Conservation (phyloP, 176 grass and related monocot genomes). For the Echinochloa phyllopogon region DNA sequence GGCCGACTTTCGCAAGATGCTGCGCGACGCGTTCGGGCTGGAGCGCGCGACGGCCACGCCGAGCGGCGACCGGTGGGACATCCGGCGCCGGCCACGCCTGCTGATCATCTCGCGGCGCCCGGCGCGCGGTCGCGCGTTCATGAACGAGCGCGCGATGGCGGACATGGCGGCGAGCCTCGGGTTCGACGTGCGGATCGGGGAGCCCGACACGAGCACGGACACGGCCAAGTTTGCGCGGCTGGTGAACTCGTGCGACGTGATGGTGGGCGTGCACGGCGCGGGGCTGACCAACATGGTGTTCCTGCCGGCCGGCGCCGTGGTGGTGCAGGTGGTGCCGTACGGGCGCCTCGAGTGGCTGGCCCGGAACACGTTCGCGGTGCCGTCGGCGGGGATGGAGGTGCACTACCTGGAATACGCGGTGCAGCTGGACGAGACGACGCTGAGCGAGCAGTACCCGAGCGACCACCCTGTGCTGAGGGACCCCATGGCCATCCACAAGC, state of each 20-base stretch:
- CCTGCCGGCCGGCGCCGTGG: constrained; percentile 70
- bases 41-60: constrained; percentile 59
- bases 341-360: constrained; percentile 84
- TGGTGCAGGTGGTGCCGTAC: constrained; percentile 91
- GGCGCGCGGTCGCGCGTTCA: constrained; percentile 52
- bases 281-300: constrained; percentile 98
- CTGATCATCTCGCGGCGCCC: constrained; percentile 62
- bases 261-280: constrained; percentile 91
- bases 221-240: constrained; percentile 81
- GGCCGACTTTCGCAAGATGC: constrained; percentile 62
- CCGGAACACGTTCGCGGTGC: constrained; percentile 76
- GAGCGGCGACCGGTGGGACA: constrained; percentile 67
- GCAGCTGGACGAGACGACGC: constrained; percentile 82
- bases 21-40: constrained; percentile 67
- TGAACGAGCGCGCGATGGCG: constrained; percentile 70
- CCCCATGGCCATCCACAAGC: constrained; percentile 76
- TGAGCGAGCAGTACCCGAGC: constrained; percentile 76
- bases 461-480: constrained; percentile 76
- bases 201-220: constrained; percentile 70
- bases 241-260: constrained; percentile 92
- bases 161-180: constrained; percentile 71
- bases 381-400: constrained; percentile 71
- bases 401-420: constrained; percentile 87
- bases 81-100: constrained; percentile 51
- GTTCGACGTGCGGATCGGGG: constrained; percentile 73